These are phyloP conservation scores for Umbelopsis sp. DNA, from an alignment of 192 early-diverging fungal species.

Conservation along the genomic window DNA sequence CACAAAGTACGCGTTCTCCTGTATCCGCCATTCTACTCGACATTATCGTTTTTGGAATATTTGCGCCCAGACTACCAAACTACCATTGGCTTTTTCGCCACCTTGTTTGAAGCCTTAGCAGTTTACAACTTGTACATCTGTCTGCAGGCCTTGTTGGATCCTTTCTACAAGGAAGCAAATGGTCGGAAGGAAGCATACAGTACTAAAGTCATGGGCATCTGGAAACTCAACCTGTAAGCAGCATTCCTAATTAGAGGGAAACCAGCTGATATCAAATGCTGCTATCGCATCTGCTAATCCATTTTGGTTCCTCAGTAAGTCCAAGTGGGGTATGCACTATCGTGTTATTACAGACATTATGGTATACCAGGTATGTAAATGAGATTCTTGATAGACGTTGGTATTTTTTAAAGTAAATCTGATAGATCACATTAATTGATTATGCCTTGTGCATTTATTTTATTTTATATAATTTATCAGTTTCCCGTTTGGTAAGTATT, in stretches of 20 bases:
- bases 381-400: too few relatives aligned
- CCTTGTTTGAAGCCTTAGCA: constrained; percentile 38
- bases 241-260: background rate
- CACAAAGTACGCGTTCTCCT: constrained; percentile 36
- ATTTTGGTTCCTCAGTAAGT: constrained; percentile 16
- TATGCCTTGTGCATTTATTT: too few relatives aligned
- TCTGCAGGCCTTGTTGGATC: constrained; percentile 32
- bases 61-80: constrained; percentile 27
- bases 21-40: constrained; percentile 37
- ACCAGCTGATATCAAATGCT: background rate
- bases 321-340: constrained; percentile 42
- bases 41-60: constrained; percentile 35
- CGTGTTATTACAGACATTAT: constrained; percentile 39
- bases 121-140: constrained; percentile 38
- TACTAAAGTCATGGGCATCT: constrained; percentile 31
- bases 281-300: background rate
- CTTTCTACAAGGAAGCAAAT: constrained; percentile 31
- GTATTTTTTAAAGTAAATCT: too few relatives aligned
- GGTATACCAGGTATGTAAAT: constrained; percentile 23
- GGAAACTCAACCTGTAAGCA: constrained; percentile 33
- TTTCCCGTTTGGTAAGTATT: constrained; percentile 38
- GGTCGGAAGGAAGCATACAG: constrained; percentile 18
- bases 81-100: constrained; percentile 38
- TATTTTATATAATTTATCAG: background rate
- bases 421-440: too few relatives aligned